Evolutionary conservation across 78 protist genomes (phyloP).

Genomic region (Guillardia theta): DNA sequence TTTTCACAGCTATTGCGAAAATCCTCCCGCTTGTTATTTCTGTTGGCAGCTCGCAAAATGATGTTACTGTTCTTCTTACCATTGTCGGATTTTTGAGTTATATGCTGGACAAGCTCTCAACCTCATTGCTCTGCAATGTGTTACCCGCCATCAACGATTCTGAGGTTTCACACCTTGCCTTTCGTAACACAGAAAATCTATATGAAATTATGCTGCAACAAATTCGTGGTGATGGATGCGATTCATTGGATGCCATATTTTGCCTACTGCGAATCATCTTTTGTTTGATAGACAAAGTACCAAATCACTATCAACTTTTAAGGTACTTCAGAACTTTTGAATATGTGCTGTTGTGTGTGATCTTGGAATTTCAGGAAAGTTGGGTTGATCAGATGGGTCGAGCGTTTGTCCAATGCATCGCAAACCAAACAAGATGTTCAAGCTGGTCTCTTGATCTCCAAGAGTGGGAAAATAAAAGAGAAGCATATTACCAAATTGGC

Average conservation of each 20-base stretch:
- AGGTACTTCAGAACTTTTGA: neutral
- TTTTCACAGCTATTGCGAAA: too few species aligned
- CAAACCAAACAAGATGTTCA: slow-evolving; percentile 2
- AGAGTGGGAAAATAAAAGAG: neutral
- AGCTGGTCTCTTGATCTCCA: neutral
- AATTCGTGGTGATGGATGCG: neutral
- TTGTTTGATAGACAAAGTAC: neutral
- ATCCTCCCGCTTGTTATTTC: neutral
- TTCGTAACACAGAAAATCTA: neutral
- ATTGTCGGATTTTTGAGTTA: neutral
- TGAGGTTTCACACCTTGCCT: too few species aligned
- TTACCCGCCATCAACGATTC: neutral
- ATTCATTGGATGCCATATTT: neutral
- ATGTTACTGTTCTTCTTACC: neutral
- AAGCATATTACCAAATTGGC: neutral
- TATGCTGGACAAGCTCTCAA: neutral
- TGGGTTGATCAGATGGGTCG: slow-evolving; percentile 1
- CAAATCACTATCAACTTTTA: neutral
- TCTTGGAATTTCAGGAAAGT: too few species aligned
- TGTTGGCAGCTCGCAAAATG: neutral
- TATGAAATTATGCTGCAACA: neutral
- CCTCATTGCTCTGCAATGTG: neutral
- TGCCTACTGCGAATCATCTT: neutral
- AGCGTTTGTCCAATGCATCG: neutral
- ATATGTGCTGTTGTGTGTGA: neutral